These are phyloP conservation scores for Nemania serpens DNA, from an alignment of 2,329 filamentous ascomycete genomes.

Conservation along the genomic window DNA sequence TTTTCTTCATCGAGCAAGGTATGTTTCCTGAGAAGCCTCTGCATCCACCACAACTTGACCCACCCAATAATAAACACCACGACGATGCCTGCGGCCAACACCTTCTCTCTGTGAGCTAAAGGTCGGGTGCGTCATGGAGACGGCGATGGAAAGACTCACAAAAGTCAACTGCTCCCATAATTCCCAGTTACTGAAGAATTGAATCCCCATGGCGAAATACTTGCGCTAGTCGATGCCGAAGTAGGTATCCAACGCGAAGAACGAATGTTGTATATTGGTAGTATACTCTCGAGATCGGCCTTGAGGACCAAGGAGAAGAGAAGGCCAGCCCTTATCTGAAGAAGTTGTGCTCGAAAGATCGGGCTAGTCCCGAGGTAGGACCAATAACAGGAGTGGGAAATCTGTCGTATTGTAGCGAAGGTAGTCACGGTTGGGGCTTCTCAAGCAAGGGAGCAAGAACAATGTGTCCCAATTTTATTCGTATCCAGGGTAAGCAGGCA, in stretches of 20 bases:
- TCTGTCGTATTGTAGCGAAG: too few relatives aligned
- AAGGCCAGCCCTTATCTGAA: not conserved
- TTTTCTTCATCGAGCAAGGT: constrained; percentile 70
- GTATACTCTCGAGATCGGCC: not conserved
- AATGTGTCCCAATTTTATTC: not conserved
- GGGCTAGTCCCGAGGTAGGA: not conserved
- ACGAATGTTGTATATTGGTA: constrained; percentile 21
- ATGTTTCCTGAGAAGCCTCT: constrained; percentile 59
- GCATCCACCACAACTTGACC: constrained; percentile 68
- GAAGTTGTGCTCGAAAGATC: not conserved
- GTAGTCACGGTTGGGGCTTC: constrained; percentile 1
- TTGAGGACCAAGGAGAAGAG: constrained; percentile 12
- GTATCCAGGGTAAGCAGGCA: not conserved
- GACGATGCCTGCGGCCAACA: constrained; percentile 72
- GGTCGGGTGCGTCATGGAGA: not conserved
- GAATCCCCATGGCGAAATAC: constrained; percentile 43
- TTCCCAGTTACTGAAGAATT: constrained; percentile 72
- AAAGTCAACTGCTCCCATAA: constrained; percentile 91
- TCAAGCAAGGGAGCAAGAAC: constrained; percentile 13
- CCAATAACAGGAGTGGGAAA: too few relatives aligned
- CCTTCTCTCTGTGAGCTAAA: constrained; percentile 51
- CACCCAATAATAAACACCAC: constrained; percentile 71
- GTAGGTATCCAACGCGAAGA: constrained; percentile 28
- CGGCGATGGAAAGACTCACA: constrained; percentile 57
- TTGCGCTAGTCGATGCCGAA: constrained; percentile 31